Percentiles rank a stretch among this genome's conserved stretches.
Conservation (phyloP, 2,329 filamentous ascomycete genomes). For the Alternaria sp. region DNA sequence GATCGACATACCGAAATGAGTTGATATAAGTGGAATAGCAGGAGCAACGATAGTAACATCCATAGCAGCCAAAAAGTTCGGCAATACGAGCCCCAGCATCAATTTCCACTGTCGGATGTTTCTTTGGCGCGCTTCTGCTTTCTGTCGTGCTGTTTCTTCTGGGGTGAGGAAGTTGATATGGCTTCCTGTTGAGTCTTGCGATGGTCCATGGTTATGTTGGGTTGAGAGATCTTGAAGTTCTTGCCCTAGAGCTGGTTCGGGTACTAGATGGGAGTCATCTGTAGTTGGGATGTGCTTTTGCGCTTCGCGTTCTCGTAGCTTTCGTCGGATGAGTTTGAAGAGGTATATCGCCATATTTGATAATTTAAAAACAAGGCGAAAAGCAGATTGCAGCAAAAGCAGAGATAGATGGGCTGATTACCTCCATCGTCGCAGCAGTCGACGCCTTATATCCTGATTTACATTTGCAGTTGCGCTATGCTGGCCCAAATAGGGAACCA, state of each 20-base stretch:
- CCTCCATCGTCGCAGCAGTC: background rate
- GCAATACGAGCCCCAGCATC: conserved; percentile 63
- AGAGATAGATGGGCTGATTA: background rate
- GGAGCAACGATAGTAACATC: conserved; percentile 70
- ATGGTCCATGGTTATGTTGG: background rate
- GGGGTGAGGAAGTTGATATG: conserved; percentile 16
- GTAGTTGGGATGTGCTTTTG: conserved; percentile 27
- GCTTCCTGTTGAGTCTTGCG: background rate
- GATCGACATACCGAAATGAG: conserved; percentile 63
- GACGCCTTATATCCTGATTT: conserved; percentile 13
- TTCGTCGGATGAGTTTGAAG: conserved; percentile 35
- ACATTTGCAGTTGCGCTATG: background rate
- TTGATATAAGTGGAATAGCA: conserved; percentile 67
- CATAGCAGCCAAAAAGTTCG: conserved; percentile 67
- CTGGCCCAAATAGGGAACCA: conserved; percentile 5
- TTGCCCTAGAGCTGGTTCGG: conserved; percentile 12
- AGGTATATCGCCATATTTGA: conserved; percentile 32
- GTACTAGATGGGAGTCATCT: conserved; percentile 32
- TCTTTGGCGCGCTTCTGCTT: conserved; percentile 17
- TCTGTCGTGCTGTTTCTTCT: conserved; percentile 17
- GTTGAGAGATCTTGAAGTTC: background rate
- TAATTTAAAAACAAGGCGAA: background rate
- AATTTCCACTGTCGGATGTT: conserved; percentile 64
- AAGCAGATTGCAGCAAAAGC: background rate
- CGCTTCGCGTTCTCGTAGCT: conserved; percentile 26